phyloP scores from a whole-genome alignment of 169 alveolate species.

The Plasmodium gallinaceum region DNA sequence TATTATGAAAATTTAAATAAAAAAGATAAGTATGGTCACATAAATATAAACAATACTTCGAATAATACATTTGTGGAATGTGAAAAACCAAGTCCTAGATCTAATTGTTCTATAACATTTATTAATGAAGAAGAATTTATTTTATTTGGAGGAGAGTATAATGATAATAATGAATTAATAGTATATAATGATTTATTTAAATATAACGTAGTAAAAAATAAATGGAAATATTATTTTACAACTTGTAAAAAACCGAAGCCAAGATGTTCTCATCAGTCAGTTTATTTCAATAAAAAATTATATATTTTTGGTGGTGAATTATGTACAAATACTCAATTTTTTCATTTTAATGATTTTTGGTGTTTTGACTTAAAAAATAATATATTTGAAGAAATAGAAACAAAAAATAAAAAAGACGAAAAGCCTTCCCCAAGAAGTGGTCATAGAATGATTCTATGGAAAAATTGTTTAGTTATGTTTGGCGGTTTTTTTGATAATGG shows the following conservation, averaged over 20 bases:
- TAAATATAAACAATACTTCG: constrained; percentile 61
- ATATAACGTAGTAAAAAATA: constrained; percentile 87
- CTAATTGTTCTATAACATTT: constrained; percentile 83
- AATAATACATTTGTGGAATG: constrained; percentile 73
- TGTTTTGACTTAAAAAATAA: constrained; percentile 83
- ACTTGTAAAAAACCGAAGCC: constrained; percentile 89
- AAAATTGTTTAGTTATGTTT: constrained; percentile 89
- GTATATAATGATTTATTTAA: constrained; percentile 89
- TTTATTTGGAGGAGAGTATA: constrained; percentile 93
- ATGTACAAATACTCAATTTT: constrained; percentile 89
- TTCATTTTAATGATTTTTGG: constrained; percentile 93
- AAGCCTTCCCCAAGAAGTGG: constrained; percentile 93
- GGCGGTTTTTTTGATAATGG: constrained; percentile 94
- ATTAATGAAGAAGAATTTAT: constrained; percentile 83
- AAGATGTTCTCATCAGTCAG: constrained; percentile 93
- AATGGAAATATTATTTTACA: constrained; percentile 87
- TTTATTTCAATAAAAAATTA: constrained; percentile 86
- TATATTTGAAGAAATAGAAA: constrained; percentile 88
- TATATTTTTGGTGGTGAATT: constrained; percentile 94
- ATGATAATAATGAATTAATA: constrained; percentile 87
- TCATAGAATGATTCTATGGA: constrained; percentile 93
- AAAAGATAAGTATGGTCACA: constrained; percentile 61
- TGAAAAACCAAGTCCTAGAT: constrained; percentile 85
- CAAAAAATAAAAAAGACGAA: constrained; percentile 80
- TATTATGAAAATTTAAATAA: constrained; percentile 75